A percentile compares a stretch with the other conserved stretches of the same genome.
These are phyloP conservation scores for Aspergillus sp. DNA, from an alignment of 2,329 filamentous ascomycete species.

Conservation along the genomic window DNA sequence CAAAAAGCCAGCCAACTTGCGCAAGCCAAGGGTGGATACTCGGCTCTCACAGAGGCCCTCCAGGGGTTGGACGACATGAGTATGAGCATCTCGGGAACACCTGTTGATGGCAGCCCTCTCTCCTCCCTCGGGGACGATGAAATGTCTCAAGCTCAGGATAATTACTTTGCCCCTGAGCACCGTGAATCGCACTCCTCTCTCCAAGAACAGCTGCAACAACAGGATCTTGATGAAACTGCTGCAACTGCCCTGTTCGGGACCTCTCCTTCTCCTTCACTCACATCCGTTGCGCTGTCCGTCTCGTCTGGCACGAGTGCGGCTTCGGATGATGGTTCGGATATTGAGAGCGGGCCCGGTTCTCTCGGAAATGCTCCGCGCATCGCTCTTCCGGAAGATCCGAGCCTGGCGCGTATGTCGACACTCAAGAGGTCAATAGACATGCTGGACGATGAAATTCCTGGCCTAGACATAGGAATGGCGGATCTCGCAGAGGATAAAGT, in stretches of 20 bases:
- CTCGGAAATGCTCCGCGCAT: slow-evolving; percentile 29
- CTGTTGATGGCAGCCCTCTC: slow-evolving; percentile 32
- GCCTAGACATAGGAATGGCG: slow-evolving; percentile 38
- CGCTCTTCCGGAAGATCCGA: slow-evolving; percentile 30
- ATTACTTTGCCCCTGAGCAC: slow-evolving; percentile 36
- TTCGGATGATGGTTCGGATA: slow-evolving; percentile 32
- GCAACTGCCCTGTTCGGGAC: slow-evolving; percentile 40
- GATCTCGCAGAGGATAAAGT: slow-evolving; percentile 48
- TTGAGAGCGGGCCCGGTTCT: slow-evolving; percentile 22
- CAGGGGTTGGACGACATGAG: slow-evolving; percentile 28
- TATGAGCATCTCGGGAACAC: slow-evolving; percentile 29
- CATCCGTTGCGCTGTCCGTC: slow-evolving; percentile 41
- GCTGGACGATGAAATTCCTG: slow-evolving; percentile 38
- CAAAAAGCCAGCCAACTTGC: slow-evolving; percentile 32
- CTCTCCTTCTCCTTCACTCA: slow-evolving; percentile 43
- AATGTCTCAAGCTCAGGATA: slow-evolving; percentile 33
- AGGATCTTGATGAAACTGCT: slow-evolving; percentile 35
- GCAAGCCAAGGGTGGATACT: slow-evolving; percentile 29
- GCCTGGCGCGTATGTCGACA: slow-evolving; percentile 28
- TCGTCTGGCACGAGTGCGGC: slow-evolving; percentile 42
- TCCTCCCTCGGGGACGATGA: slow-evolving; percentile 29
- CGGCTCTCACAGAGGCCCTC: slow-evolving; percentile 47
- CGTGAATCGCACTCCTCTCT: slow-evolving; percentile 21
- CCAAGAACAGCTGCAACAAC: slow-evolving; percentile 20
- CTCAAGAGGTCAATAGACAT: slow-evolving; percentile 42